A percentile compares a stretch with the other conserved stretches of the same genome.
phyloP scores from a whole-genome alignment of 352 stramenopile genomes.

The Pythium sp. region DNA sequence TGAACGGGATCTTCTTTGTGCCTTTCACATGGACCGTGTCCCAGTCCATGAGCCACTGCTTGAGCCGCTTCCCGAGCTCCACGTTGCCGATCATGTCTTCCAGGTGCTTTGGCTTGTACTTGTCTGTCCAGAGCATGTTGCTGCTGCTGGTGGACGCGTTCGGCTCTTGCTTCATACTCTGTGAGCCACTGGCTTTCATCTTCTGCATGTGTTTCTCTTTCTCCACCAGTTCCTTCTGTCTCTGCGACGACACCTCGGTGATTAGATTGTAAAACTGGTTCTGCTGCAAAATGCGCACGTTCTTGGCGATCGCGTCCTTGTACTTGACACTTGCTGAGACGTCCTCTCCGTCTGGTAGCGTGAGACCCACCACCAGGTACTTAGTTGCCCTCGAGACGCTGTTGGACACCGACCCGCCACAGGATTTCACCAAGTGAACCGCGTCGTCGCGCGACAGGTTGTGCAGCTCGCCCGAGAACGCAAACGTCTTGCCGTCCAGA shows the following conservation, averaged over 20 bases:
- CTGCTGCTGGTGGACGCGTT: constrained; percentile 25
- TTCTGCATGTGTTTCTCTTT: constrained; percentile 60
- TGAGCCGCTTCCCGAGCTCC: constrained; percentile 87
- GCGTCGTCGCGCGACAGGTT: constrained; percentile 61
- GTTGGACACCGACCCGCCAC: constrained; percentile 60
- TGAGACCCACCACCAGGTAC: constrained; percentile 69
- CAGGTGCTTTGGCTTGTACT: constrained; percentile 92
- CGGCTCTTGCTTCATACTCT: constrained; percentile 49
- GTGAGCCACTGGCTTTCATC: constrained; percentile 39
- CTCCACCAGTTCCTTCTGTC: constrained; percentile 56
- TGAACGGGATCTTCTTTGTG: constrained; percentile 81
- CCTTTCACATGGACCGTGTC: constrained; percentile 79
- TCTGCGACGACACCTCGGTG: constrained; percentile 55
- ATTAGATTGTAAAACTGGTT: constrained; percentile 88
- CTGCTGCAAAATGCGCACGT: constrained; percentile 83
- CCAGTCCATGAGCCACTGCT: constrained; percentile 81
- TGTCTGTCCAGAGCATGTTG: constrained; percentile 93
- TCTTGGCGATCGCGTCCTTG: constrained; percentile 82
- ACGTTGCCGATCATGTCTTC: constrained; percentile 94
- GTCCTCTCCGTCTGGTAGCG: constrained; percentile 65
- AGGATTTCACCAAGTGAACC: constrained; percentile 77
- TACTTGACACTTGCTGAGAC: constrained; percentile 81
- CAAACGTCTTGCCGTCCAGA: constrained; percentile 77
- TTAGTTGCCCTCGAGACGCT: constrained; percentile 68
- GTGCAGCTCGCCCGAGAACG: constrained; percentile 67